Evolutionary conservation across 495 filamentous ascomycete species (phyloP).

Genomic region (Podospora fimiseda): DNA sequence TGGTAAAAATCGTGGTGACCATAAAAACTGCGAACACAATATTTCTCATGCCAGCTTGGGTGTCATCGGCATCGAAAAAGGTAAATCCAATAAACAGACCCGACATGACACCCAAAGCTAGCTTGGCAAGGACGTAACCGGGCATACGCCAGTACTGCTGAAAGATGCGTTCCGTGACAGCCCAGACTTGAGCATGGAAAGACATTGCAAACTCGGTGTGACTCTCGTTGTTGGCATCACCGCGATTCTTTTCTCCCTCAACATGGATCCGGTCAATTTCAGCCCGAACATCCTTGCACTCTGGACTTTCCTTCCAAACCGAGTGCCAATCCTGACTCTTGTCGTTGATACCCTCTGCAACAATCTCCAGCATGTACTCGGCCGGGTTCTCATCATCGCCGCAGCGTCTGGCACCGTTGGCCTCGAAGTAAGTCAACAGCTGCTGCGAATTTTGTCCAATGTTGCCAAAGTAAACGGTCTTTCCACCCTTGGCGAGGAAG

Average conservation of each 20-base stretch:
- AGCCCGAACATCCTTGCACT: constrained; percentile 53
- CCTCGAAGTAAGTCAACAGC: constrained; percentile 44
- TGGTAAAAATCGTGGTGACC: constrained; percentile 57
- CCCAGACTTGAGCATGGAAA: constrained; percentile 34
- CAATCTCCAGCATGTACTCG: constrained; percentile 84
- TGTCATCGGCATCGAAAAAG: constrained; percentile 57
- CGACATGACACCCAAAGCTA: constrained; percentile 31
- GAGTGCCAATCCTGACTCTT: constrained; percentile 69
- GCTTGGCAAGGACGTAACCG: constrained; percentile 61
- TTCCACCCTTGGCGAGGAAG: constrained; percentile 59
- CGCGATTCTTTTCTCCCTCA: neutral
- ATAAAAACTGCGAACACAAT: constrained; percentile 68
- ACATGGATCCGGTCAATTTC: constrained; percentile 46
- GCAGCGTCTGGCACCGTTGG: constrained; percentile 65
- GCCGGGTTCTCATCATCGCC: constrained; percentile 62
- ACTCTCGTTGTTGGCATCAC: neutral
- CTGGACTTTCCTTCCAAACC: constrained; percentile 63
- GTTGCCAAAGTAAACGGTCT: constrained; percentile 62
- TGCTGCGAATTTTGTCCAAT: constrained; percentile 39
- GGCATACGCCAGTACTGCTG: constrained; percentile 74
- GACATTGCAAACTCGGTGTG: constrained; percentile 26
- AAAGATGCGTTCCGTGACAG: constrained; percentile 54
- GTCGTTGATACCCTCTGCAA: constrained; percentile 51
- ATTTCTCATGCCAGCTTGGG: constrained; percentile 56
- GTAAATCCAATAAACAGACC: constrained; percentile 70